phyloP scores from a whole-genome alignment of 257 asterid genomes.

The Craterostigma plantagineum region DNA sequence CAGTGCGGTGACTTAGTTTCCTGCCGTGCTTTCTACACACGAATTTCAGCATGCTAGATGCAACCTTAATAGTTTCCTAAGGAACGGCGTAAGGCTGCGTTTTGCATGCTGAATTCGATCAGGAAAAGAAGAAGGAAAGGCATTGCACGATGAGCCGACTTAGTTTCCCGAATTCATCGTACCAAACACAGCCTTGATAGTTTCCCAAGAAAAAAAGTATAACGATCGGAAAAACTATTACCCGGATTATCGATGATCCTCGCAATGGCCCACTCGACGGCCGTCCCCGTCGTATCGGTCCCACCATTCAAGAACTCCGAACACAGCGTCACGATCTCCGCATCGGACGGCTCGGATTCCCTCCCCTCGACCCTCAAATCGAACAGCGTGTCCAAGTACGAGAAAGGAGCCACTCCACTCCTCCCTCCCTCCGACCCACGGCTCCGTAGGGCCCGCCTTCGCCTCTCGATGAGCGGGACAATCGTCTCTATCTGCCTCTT shows the following conservation, averaged over 20 bases:
- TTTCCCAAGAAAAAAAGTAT: too few relatives aligned
- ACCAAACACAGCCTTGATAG: too few relatives aligned
- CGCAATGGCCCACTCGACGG: slow-evolving; percentile 78
- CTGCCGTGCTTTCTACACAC: too few relatives aligned
- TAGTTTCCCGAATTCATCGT: too few relatives aligned
- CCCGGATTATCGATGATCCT: slow-evolving; percentile 51
- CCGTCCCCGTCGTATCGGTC: slow-evolving; percentile 85
- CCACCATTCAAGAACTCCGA: slow-evolving; percentile 88
- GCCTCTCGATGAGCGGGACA: slow-evolving; percentile 43
- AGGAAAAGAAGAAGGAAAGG: too few relatives aligned
- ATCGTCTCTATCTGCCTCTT: slow-evolving; percentile 48
- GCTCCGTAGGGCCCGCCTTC: slow-evolving; percentile 26
- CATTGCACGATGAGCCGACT: too few relatives aligned
- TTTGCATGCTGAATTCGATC: too few relatives aligned
- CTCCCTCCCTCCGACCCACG: slow-evolving; percentile 15
- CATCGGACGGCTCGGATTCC: slow-evolving; percentile 31
- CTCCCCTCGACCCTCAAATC: slow-evolving; percentile 59
- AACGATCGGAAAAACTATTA: too few relatives aligned
- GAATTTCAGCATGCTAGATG: too few relatives aligned
- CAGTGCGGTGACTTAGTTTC: too few relatives aligned
- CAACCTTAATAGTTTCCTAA: too few relatives aligned
- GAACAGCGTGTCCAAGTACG: slow-evolving; percentile 67
- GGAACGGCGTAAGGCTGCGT: too few relatives aligned
- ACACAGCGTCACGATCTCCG: slow-evolving; percentile 57
- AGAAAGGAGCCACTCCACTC: slow-evolving; percentile 30